A percentile compares a stretch with the other conserved stretches of the same genome.
Conservation (phyloP, 75 land plant genomes). For the Gnetum montanum region DNA sequence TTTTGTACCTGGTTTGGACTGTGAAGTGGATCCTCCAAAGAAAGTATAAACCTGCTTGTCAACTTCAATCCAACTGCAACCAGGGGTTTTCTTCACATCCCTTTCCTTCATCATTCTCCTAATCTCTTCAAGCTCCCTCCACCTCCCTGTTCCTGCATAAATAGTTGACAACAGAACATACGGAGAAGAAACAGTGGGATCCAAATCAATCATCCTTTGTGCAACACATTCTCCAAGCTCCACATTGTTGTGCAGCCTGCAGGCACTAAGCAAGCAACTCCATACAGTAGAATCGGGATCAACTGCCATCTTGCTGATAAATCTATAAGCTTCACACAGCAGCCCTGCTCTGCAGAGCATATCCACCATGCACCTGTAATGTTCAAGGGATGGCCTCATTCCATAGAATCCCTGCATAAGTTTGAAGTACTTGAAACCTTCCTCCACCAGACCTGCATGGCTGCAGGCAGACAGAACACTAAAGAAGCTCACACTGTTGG, state of each 20-base stretch:
- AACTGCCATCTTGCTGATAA: conserved; percentile 5
- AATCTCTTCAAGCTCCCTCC: too few relatives aligned
- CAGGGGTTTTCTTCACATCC: too few relatives aligned
- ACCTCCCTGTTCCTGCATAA: too few relatives aligned
- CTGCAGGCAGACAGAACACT: conserved; percentile 1
- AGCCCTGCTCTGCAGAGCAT: conserved; percentile 5
- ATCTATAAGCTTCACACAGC: neutral
- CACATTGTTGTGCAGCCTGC: too few relatives aligned
- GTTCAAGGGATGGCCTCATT: conserved; percentile 1
- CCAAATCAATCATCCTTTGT: too few relatives aligned
- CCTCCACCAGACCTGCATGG: conserved; percentile 6
- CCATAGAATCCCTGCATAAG: neutral
- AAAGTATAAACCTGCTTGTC: too few relatives aligned
- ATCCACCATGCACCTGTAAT: conserved; percentile 3
- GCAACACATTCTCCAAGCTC: too few relatives aligned
- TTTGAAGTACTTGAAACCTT: neutral
- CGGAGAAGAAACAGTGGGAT: too few relatives aligned
- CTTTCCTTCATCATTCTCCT: too few relatives aligned
- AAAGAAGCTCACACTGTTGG: neutral
- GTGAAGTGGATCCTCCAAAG: too few relatives aligned
- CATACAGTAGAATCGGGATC: neutral
- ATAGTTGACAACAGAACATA: too few relatives aligned
- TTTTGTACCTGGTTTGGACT: conserved; percentile 6
- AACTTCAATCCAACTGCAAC: too few relatives aligned
- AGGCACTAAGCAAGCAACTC: conserved; percentile 6